A percentile compares a stretch with the other conserved stretches of the same genome.
Conservation (phyloP, 1,284 basidiomycete genomes). For the Ustilago cynodontis region DNA sequence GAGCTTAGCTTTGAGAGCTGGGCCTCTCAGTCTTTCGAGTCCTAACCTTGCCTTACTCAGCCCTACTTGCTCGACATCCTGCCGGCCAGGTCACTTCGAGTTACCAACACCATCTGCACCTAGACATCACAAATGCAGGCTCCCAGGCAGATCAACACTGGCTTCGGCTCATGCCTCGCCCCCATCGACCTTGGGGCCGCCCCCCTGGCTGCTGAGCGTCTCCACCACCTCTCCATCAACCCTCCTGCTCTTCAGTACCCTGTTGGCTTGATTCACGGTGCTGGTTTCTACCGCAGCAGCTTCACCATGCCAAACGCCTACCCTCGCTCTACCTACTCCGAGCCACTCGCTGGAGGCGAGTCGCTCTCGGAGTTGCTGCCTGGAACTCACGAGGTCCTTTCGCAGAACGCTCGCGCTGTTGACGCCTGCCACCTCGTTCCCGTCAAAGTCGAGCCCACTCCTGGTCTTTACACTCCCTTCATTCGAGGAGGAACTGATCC, state of each 20-base stretch:
- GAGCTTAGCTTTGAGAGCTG: slow-evolving; percentile 34
- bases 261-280: slow-evolving; percentile 33
- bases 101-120: not conserved
- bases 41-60: slow-evolving; percentile 2
- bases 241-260: slow-evolving; percentile 41
- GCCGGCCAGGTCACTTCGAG: slow-evolving; percentile 26
- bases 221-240: slow-evolving; percentile 40
- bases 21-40: slow-evolving; percentile 22
- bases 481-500: slow-evolving; percentile 41
- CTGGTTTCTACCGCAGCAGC: slow-evolving; percentile 34
- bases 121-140: slow-evolving; percentile 34
- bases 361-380: slow-evolving; percentile 43
- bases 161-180: slow-evolving; percentile 46
- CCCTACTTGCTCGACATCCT: slow-evolving; percentile 17
- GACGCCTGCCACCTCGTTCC: slow-evolving; percentile 48
- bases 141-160: slow-evolving; percentile 48
- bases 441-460: slow-evolving; percentile 43
- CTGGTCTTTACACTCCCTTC: slow-evolving; percentile 48
- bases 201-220: slow-evolving; percentile 39
- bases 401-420: slow-evolving; percentile 44
- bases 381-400: slow-evolving; percentile 46
- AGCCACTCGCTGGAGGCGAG: slow-evolving; percentile 44
- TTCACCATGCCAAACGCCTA: slow-evolving; percentile 48
- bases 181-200: slow-evolving; percentile 49
- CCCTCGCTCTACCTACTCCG: slow-evolving; percentile 47